These are phyloP conservation scores for Aspergillus sp. DNA, from an alignment of 2,329 filamentous ascomycete genomes.

Conservation along the genomic window DNA sequence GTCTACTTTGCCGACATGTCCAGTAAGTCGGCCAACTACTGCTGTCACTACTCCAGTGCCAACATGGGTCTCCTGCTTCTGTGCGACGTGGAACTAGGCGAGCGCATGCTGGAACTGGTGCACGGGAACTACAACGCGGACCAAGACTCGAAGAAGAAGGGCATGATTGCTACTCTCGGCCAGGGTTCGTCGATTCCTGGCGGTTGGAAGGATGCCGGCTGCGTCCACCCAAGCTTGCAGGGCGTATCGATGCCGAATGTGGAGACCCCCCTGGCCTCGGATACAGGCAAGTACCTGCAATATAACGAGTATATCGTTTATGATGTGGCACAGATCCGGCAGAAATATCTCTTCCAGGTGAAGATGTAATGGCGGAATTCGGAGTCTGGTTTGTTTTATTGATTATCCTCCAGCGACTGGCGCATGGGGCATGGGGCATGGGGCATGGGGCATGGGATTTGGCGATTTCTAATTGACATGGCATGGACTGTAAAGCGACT, in stretches of 20 bases:
- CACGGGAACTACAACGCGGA: slow-evolving; percentile 62
- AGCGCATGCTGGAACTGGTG: slow-evolving; percentile 67
- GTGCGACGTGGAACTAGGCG: slow-evolving; percentile 79
- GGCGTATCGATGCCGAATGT: slow-evolving; percentile 63
- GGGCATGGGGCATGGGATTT: no score
- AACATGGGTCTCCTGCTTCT: slow-evolving; percentile 73
- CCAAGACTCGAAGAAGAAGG: slow-evolving; percentile 58
- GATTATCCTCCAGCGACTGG: no score
- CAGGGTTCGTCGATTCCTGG: slow-evolving; percentile 63
- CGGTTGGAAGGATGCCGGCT: slow-evolving; percentile 73
- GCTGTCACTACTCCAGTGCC: slow-evolving; percentile 60
- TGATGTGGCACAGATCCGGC: slow-evolving; percentile 48
- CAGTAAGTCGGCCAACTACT: slow-evolving; percentile 80
- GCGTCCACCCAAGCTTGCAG: slow-evolving; percentile 62
- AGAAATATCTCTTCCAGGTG: slow-evolving; percentile 46
- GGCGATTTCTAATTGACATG: no score
- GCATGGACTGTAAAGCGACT: no score
- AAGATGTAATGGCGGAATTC: no score
- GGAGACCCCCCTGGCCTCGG: neutral
- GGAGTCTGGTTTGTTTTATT: no score
- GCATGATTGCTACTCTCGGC: slow-evolving; percentile 68
- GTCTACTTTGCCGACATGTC: slow-evolving; percentile 86
- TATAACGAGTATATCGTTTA: slow-evolving; percentile 53
- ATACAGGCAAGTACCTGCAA: slow-evolving; percentile 9
- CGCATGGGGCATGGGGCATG: no score